Evolutionary conservation across 768 basidiomycete species (phyloP).

Genomic region (Kockovaella imperatae): DNA sequence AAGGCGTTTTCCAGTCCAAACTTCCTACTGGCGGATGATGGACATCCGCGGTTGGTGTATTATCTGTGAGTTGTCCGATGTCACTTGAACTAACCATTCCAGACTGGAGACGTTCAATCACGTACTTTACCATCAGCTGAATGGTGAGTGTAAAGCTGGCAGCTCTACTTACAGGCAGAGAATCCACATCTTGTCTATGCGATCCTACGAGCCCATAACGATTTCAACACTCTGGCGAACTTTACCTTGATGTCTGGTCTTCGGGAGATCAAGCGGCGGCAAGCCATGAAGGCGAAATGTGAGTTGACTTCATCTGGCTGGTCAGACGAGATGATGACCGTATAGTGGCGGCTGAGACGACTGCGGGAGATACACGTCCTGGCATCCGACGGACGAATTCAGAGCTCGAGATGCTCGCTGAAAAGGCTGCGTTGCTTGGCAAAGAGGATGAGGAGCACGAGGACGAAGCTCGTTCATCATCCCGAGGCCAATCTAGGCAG

Average conservation of each 20-base stretch:
- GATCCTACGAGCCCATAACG: conserved; percentile 70
- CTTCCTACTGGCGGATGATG: conserved; percentile 87
- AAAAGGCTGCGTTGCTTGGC: conserved; percentile 37
- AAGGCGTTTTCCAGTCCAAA: conserved; percentile 81
- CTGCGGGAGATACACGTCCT: conserved; percentile 5
- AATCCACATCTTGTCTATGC: conserved; percentile 85
- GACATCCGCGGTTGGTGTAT: conserved; percentile 84
- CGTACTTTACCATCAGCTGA: conserved; percentile 66
- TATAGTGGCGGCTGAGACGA: not conserved
- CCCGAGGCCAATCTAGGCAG: not conserved
- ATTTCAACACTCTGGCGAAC: conserved; percentile 82
- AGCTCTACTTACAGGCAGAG: conserved; percentile 41
- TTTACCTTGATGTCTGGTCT: conserved; percentile 83
- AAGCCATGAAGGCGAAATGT: conserved; percentile 50
- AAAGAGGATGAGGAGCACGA: conserved; percentile 14
- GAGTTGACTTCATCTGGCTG: conserved; percentile 1
- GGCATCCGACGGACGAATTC: conserved; percentile 26
- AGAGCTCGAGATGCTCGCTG: conserved; percentile 34
- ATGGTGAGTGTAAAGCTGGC: conserved; percentile 16
- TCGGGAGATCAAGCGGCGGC: conserved; percentile 69
- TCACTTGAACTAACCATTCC: not conserved
- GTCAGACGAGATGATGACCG: not conserved
- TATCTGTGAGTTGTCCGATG: conserved; percentile 56
- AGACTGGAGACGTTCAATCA: conserved; percentile 90
- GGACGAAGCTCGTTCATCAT: conserved; percentile 5